A percentile compares a stretch with the other conserved stretches of the same genome.
Conservation (phyloP, 2,329 filamentous ascomycete species). For the Chrysoporthe cubensis region DNA sequence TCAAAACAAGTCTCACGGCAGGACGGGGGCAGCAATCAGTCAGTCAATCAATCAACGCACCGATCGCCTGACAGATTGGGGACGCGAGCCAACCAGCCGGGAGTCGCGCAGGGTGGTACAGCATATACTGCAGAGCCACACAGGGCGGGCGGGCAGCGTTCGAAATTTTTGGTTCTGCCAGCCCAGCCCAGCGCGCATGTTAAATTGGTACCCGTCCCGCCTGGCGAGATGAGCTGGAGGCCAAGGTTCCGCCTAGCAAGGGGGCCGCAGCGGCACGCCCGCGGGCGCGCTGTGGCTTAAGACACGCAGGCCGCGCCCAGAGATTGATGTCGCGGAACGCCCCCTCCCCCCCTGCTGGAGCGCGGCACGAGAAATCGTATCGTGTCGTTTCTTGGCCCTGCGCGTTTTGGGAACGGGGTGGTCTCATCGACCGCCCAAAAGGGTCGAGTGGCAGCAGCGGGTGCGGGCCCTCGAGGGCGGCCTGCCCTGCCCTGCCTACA, state of each 20-base stretch:
- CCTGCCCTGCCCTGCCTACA: not conserved
- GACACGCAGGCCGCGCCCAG: not conserved
- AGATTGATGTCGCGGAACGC: not conserved
- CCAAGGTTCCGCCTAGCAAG: slow-evolving; percentile 15
- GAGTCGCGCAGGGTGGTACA: slow-evolving; percentile 16
- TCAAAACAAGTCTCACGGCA: slow-evolving; percentile 22
- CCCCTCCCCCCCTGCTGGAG: not conserved
- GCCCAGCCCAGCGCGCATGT: not conserved
- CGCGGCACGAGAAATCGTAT: slow-evolving; percentile 1
- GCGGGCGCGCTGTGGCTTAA: slow-evolving; percentile 21
- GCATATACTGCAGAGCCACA: not conserved
- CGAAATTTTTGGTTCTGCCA: not conserved
- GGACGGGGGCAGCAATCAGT: slow-evolving; percentile 15
- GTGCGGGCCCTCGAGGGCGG: not conserved
- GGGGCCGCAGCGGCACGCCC: not conserved
- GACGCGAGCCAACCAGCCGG: slow-evolving; percentile 1
- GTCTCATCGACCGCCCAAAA: slow-evolving; percentile 1
- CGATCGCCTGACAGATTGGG: not conserved
- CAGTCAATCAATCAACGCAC: not conserved
- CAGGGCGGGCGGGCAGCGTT: no score
- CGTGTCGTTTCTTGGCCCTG: not conserved
- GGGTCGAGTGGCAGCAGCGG: not conserved
- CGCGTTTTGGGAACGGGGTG: not conserved
- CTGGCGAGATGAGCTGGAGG: not conserved
- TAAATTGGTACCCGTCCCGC: slow-evolving; percentile 12